These are phyloP conservation scores for Pelargonium nanum DNA, from an alignment of 345 rosid species.

Conservation along the genomic window DNA sequence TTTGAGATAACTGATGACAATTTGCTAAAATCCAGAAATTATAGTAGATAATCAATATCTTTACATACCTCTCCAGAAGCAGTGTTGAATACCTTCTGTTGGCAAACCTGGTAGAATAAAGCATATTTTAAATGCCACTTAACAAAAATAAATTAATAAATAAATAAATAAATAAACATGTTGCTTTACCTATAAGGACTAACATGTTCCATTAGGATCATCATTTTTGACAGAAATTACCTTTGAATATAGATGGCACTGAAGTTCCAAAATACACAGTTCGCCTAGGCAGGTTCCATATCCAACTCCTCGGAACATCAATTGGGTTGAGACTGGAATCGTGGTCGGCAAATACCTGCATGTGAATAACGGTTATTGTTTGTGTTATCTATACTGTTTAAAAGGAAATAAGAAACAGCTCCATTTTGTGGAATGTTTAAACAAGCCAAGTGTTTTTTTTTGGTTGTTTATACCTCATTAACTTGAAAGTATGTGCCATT, in stretches of 20 bases:
- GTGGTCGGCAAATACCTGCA: slow-evolving; percentile 91
- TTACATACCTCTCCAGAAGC: slow-evolving; percentile 87
- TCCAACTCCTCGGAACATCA: slow-evolving; percentile 59
- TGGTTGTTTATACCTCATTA: slow-evolving; percentile 63
- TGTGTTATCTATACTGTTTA: not conserved
- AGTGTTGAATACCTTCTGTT: slow-evolving; percentile 71
- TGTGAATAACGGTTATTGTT: not conserved
- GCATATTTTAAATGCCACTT: slow-evolving; percentile 7
- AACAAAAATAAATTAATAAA: not conserved
- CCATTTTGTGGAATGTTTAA: not conserved
- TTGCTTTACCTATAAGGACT: not conserved
- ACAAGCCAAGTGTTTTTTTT: not conserved
- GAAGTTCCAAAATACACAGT: slow-evolving; percentile 90
- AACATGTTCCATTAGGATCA: slow-evolving; percentile 1
- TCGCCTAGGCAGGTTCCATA: slow-evolving; percentile 75
- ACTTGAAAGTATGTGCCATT: slow-evolving; percentile 98
- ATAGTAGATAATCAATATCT: slow-evolving; percentile 2
- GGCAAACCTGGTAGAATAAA: slow-evolving; percentile 45
- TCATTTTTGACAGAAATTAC: slow-evolving; percentile 22
- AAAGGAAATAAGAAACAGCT: not conserved
- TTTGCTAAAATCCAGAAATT: slow-evolving; percentile 1
- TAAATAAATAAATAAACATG: too few relatives aligned
- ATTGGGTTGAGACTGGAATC: slow-evolving; percentile 69
- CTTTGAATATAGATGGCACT: slow-evolving; percentile 79
- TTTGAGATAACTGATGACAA: not conserved